phyloP scores from a whole-genome alignment of 345 rosid genomes.

The Pistacia integerrima region DNA sequence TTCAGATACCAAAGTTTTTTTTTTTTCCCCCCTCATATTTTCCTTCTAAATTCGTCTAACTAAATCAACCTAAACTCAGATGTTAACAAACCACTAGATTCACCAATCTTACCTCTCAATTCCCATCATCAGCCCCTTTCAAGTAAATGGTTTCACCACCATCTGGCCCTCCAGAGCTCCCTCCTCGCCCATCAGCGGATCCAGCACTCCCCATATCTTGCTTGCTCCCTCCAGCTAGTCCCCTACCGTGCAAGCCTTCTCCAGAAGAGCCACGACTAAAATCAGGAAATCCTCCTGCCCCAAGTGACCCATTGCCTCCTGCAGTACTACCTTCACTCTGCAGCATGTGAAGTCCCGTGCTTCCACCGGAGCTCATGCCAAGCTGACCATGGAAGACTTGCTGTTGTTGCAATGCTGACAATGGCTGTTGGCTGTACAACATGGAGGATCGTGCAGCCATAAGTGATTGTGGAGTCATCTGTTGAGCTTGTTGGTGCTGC shows the following conservation, averaged over 20 bases:
- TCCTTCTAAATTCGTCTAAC: constrained; percentile 8
- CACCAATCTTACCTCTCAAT: constrained; percentile 37
- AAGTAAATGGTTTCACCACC: constrained; percentile 93
- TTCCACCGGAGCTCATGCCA: constrained; percentile 77
- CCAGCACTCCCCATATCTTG: constrained; percentile 72
- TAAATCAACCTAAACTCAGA: constrained; percentile 21
- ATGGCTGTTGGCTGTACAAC: constrained; percentile 83
- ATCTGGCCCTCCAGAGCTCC: constrained; percentile 67
- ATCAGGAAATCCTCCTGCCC: constrained; percentile 70
- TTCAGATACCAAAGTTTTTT: constrained; percentile 14
- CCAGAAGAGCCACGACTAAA: constrained; percentile 53
- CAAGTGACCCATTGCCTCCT: constrained; percentile 66
- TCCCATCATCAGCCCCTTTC: constrained; percentile 77
- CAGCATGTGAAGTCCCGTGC: constrained; percentile 61
- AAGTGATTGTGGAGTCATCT: constrained; percentile 84
- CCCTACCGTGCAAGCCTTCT: constrained; percentile 43
- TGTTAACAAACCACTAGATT: background rate
- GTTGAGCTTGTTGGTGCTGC: constrained; percentile 93
- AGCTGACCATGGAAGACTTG: constrained; percentile 87
- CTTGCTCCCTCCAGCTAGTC: constrained; percentile 65
- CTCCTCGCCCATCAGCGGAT: constrained; percentile 75
- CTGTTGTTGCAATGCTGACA: constrained; percentile 80
- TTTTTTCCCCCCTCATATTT: background rate
- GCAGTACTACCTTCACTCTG: constrained; percentile 59
- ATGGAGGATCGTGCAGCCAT: constrained; percentile 92